phyloP scores from a whole-genome alignment of 2,329 filamentous ascomycete species.

The Trichoderma koningii region DNA sequence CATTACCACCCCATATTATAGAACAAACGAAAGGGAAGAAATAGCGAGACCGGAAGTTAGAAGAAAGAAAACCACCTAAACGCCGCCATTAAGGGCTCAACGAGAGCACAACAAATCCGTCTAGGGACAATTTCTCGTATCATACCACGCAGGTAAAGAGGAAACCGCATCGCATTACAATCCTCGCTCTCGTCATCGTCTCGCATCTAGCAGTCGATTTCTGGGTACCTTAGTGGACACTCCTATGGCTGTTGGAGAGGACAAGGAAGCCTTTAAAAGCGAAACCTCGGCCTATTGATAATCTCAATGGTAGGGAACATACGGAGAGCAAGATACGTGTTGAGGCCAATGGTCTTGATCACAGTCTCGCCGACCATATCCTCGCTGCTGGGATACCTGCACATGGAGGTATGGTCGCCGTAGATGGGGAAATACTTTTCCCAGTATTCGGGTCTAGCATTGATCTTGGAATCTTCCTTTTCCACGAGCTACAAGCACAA shows the following conservation, averaged over 20 bases:
- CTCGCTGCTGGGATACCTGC: not conserved
- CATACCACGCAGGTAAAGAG: too few species aligned
- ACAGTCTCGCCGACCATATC: slow-evolving; percentile 19
- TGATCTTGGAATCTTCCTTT: slow-evolving; percentile 2
- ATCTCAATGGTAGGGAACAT: slow-evolving; percentile 10
- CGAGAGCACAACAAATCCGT: not conserved
- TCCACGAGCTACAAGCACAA: slow-evolving; percentile 7
- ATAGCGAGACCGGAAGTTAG: too few species aligned
- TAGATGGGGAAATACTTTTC: slow-evolving; percentile 25
- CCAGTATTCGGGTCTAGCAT: slow-evolving; percentile 2
- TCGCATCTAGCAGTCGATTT: slow-evolving; percentile 13
- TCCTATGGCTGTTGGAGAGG: not conserved
- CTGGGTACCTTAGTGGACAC: slow-evolving; percentile 8
- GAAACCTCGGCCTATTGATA: slow-evolving; percentile 1
- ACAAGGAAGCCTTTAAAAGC: not conserved
- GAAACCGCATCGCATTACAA: slow-evolving; percentile 27
- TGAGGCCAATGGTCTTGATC: slow-evolving; percentile 23
- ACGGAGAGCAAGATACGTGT: slow-evolving; percentile 20
- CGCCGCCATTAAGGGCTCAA: not conserved
- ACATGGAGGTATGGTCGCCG: slow-evolving; percentile 23
- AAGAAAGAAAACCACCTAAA: not conserved
- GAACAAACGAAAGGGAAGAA: not conserved
- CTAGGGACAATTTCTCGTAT: not conserved
- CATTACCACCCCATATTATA: not conserved
- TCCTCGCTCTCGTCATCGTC: not conserved